Conservation (phyloP, 2,329 filamentous ascomycete species). For the Sclerotinia minor region DNA sequence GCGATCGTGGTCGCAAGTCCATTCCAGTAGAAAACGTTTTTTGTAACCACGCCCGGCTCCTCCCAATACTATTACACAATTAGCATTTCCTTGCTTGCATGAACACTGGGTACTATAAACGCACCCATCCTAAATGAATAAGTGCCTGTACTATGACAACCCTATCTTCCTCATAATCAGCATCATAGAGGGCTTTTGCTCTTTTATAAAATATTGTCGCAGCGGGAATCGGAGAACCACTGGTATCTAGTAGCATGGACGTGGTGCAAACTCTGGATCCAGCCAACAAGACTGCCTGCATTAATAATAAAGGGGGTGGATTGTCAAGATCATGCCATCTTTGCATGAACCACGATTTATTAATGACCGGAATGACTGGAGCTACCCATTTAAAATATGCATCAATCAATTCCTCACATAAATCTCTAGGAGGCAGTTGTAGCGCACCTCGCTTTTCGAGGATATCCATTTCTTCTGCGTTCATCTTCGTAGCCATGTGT, state of each 20-base stretch:
- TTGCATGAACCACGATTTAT: slow-evolving; percentile 88
- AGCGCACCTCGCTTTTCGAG: slow-evolving; percentile 91
- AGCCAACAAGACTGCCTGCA: slow-evolving; percentile 92
- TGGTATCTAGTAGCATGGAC: slow-evolving; percentile 90
- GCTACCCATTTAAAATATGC: slow-evolving; percentile 97
- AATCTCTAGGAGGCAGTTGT: slow-evolving; percentile 77
- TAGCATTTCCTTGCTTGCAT: neutral
- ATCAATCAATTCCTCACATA: slow-evolving; percentile 93
- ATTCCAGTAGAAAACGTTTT: slow-evolving; percentile 99
- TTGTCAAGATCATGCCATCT: slow-evolving; percentile 90
- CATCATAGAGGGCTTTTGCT: slow-evolving; percentile 92
- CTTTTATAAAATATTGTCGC: slow-evolving; percentile 97
- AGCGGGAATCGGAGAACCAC: slow-evolving; percentile 89
- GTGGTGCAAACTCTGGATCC: slow-evolving; percentile 93
- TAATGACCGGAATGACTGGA: slow-evolving; percentile 91
- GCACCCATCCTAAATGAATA: slow-evolving; percentile 87
- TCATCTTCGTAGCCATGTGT: slow-evolving; percentile 83
- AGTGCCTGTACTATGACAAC: slow-evolving; percentile 95
- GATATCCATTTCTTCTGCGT: slow-evolving; percentile 94
- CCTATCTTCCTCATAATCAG: slow-evolving; percentile 94
- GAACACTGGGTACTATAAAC: neutral
- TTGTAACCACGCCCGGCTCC: slow-evolving; percentile 95
- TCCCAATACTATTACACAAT: slow-evolving; percentile 77
- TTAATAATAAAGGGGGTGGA: slow-evolving; percentile 84
- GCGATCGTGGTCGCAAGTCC: slow-evolving; percentile 92